Base-by-base conservation (phyloP, 805 yeast species). In the Dipodascopsis uninucleata region DNA sequence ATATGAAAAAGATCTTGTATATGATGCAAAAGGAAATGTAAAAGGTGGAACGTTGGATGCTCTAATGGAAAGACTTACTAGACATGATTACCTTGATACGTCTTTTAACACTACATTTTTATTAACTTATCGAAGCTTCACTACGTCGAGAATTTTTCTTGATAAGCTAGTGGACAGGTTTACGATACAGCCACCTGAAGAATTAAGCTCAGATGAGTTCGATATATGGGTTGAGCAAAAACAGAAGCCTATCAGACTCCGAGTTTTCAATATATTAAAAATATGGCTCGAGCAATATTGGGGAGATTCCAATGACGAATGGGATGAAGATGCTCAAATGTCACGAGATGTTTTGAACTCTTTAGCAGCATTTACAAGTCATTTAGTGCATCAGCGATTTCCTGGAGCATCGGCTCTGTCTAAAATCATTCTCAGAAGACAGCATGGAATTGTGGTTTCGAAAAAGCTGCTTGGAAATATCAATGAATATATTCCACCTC, bases 41-140 rank as follows among this genome's bases (percentile, higher is more conserved):
- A 83, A 79, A 63, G 95, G 95, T 40, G 96, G 95, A 3, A 76
- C 90, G 0, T 72, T 76, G 39, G 78, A 73, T 36, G 90, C 93
- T 0, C 65, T 86, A 32, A 69, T 87, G 8, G 81, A 86, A 32
- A 85, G 83, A 61, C 68, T 87, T 49, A 82, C 93, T 0, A 84
- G 81, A 60, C 93, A 86, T 57, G 77, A 75, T 41, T 65, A 74
- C 24, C 39, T 75, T 25, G 85, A 81, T 58, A 74, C 80, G 2
- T 70, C 73, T 20, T 88, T 80, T 65, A 81, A 80, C 56, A 69
- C 81, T 4, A 75, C 87, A 0, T 77, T 90, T 67, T 65, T 90
- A 47, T 68, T 79, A n/a, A 80, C 94, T 0, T 86, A 86, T 63
- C 71, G 82, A 29, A 80, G 90, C 24, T 85, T 89, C 61, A 75